Evolutionary conservation across 495 filamentous ascomycete genomes (phyloP).

Genomic region (Aspergillus sclerotioniger): DNA sequence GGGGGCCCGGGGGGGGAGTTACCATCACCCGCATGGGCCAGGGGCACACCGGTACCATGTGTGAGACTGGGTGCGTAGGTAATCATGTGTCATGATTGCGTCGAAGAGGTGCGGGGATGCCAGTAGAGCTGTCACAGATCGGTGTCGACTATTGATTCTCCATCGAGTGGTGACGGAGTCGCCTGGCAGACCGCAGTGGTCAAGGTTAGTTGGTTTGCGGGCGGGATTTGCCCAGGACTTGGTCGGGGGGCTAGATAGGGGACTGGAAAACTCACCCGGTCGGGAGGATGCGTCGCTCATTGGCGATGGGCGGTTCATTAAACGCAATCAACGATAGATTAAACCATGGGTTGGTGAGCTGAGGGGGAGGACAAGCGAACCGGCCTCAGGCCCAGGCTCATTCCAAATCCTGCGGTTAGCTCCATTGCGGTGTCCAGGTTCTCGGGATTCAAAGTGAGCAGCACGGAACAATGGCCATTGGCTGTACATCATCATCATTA

Average conservation of each 20-base stretch:
- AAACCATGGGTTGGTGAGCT: neutral
- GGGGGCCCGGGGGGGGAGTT: neutral
- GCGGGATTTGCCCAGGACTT: neutral
- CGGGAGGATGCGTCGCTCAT: neutral
- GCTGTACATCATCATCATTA: too few species aligned
- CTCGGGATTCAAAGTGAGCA: slow-evolving; percentile 8
- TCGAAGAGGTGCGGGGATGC: neutral
- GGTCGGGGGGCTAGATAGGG: neutral
- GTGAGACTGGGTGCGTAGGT: too few species aligned
- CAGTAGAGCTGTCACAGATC: slow-evolving; percentile 17
- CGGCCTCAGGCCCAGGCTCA: slow-evolving; percentile 10
- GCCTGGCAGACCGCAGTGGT: too few species aligned
- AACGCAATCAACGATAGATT: slow-evolving; percentile 1
- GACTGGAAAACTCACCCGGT: neutral
- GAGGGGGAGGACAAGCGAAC: slow-evolving; percentile 1
- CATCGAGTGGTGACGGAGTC: neutral
- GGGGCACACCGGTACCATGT: neutral
- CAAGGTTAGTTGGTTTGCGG: neutral
- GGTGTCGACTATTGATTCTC: slow-evolving; percentile 16
- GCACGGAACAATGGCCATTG: neutral
- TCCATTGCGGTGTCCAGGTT: slow-evolving; percentile 18
- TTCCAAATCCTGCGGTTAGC: slow-evolving; percentile 22
- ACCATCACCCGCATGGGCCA: neutral
- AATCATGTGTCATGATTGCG: slow-evolving; percentile 13
- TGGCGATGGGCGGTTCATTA: neutral